Percentiles rank a stretch among this genome's conserved stretches.
Evolutionary conservation across 176 grass and related monocot species (phyloP).

Genomic region (Dactylis glomerata): DNA sequence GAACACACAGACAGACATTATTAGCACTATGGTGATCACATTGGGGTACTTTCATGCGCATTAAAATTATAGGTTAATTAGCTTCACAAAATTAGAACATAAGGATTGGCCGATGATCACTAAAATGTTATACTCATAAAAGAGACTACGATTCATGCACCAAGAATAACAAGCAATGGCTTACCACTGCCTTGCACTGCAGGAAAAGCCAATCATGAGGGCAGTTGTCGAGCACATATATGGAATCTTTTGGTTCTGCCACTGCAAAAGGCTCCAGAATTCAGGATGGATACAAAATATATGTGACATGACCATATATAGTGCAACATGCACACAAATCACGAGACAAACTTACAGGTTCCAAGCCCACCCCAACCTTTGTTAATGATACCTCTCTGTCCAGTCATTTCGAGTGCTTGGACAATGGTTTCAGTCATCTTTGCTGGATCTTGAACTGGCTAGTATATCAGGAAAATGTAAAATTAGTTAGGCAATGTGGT

Average conservation of each 20-base stretch:
- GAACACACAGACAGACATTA: neutral
- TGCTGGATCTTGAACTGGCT: conserved; percentile 94
- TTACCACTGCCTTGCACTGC: conserved; percentile 91
- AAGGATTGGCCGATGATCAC: neutral
- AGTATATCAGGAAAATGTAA: conserved; percentile 24
- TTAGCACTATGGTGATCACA: neutral
- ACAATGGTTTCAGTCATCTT: conserved; percentile 94
- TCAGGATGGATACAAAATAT: conserved; percentile 28
- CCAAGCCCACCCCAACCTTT: conserved; percentile 99
- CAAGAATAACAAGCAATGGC: conserved; percentile 1
- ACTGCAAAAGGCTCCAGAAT: conserved; percentile 43
- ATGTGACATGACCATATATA: conserved; percentile 11
- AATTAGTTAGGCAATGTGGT: neutral
- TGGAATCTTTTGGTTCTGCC: conserved; percentile 76
- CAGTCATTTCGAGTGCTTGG: conserved; percentile 66
- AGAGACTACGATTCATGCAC: neutral
- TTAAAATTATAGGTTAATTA: neutral
- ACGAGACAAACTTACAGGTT: conserved; percentile 60
- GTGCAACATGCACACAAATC: conserved; percentile 10
- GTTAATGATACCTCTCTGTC: conserved; percentile 95
- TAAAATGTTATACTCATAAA: neutral
- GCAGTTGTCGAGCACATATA: conserved; percentile 87
- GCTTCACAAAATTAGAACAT: neutral
- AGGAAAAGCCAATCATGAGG: conserved; percentile 98
- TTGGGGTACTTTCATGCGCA: neutral